phyloP scores from a whole-genome alignment of 2,329 filamentous ascomycete genomes.

The Ophiostoma tasmaniense region DNA sequence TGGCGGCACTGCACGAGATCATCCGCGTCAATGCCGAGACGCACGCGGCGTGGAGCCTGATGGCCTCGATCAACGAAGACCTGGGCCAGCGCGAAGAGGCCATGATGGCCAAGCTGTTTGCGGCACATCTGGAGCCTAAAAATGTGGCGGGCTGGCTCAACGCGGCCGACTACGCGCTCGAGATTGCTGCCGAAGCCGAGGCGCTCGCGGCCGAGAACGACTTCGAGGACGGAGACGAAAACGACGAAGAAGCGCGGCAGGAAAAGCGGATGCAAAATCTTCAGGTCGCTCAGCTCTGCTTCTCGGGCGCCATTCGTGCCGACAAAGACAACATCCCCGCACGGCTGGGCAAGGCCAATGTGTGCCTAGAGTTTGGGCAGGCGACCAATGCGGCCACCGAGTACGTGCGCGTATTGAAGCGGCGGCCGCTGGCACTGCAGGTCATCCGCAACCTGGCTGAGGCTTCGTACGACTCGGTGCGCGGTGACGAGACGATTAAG shows the following conservation, averaged over 20 bases:
- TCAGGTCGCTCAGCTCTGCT: slow-evolving; percentile 49
- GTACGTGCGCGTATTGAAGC: slow-evolving; percentile 47
- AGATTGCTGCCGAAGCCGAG: slow-evolving; percentile 37
- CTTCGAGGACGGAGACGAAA: slow-evolving; percentile 34
- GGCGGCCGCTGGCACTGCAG: slow-evolving; percentile 44
- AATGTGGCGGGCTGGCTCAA: slow-evolving; percentile 51
- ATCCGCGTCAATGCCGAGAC: slow-evolving; percentile 62
- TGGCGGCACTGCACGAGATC: slow-evolving; percentile 51
- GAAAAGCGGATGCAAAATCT: slow-evolving; percentile 34
- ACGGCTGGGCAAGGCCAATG: slow-evolving; percentile 50
- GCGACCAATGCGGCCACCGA: slow-evolving; percentile 46
- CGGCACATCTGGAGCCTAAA: slow-evolving; percentile 54
- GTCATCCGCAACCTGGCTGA: slow-evolving; percentile 49
- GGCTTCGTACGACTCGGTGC: slow-evolving; percentile 45
- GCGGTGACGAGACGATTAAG: slow-evolving; percentile 32
- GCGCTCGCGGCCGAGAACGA: slow-evolving; percentile 22
- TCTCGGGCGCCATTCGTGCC: slow-evolving; percentile 49
- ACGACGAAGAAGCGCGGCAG: slow-evolving; percentile 19
- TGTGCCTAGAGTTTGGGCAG: slow-evolving; percentile 48
- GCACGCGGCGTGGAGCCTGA: slow-evolving; percentile 54
- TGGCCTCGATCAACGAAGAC: slow-evolving; percentile 54
- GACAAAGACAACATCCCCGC: slow-evolving; percentile 50
- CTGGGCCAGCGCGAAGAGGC: slow-evolving; percentile 49
- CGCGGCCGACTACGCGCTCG: slow-evolving; percentile 49
- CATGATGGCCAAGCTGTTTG: slow-evolving; percentile 51